Evolutionary conservation across 768 basidiomycete species (phyloP).

Genomic region (Pleurotus pulmonarius): DNA sequence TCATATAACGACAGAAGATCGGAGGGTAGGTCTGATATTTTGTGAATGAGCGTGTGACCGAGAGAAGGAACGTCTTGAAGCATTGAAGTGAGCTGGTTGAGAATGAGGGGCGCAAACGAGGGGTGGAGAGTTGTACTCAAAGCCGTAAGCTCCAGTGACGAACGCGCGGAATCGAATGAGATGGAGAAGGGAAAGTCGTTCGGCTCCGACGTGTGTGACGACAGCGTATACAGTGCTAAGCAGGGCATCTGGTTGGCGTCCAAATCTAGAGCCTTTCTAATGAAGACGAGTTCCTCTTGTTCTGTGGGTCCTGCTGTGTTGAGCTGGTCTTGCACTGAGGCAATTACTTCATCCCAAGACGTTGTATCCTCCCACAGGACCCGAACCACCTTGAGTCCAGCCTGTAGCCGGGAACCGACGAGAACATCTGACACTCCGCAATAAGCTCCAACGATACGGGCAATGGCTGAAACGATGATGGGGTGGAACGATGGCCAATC

Average conservation of each 20-base stretch:
- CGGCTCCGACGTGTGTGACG: conserved; percentile 2
- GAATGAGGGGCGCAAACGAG: conserved; percentile 21
- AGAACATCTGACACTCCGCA: conserved; percentile 26
- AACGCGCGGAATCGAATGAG: conserved; percentile 11
- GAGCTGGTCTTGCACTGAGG: conserved; percentile 8
- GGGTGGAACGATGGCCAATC: neutral
- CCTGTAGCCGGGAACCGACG: conserved; percentile 16
- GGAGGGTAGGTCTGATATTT: conserved; percentile 13
- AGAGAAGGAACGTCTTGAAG: conserved; percentile 13
- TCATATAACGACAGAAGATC: conserved; percentile 23
- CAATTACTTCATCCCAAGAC: conserved; percentile 18
- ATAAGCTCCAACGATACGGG: conserved; percentile 25
- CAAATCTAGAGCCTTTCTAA: conserved; percentile 20
- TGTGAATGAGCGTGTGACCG: conserved; percentile 8
- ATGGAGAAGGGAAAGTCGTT: conserved; percentile 18
- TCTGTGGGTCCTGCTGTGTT: neutral
- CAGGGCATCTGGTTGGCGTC: conserved; percentile 22
- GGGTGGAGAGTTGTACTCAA: conserved; percentile 17
- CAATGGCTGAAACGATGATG: conserved; percentile 18
- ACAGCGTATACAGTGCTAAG: conserved; percentile 19
- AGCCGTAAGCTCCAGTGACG: conserved; percentile 13
- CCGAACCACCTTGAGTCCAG: conserved; percentile 14
- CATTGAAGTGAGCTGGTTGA: conserved; percentile 20
- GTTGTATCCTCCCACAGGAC: conserved; percentile 20
- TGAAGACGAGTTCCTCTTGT: conserved; percentile 7